A percentile compares a stretch with the other conserved stretches of the same genome.
Evolutionary conservation across 176 grass and related monocot genomes (phyloP).

Genomic region (Neostapfia colusana): DNA sequence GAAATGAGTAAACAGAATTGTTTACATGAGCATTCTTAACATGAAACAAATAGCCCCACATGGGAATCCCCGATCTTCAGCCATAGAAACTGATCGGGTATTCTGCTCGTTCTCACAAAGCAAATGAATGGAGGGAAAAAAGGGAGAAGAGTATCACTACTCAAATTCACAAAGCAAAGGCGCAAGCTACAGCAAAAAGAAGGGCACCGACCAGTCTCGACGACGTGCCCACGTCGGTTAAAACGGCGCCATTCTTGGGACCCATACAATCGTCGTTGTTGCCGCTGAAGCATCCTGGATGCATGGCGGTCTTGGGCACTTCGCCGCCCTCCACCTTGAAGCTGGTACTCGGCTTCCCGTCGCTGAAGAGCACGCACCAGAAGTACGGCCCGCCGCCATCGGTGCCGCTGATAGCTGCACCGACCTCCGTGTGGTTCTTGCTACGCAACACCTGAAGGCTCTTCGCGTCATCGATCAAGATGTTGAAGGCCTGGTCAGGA

Average conservation of each 20-base stretch:
- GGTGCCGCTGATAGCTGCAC: constrained; percentile 64
- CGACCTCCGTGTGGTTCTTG: constrained; percentile 83
- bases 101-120: constrained; percentile 41
- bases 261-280: constrained; percentile 71
- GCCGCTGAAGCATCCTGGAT: constrained; percentile 82
- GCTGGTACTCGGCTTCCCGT: constrained; percentile 61
- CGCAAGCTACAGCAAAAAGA: constrained; percentile 32
- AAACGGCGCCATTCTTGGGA: constrained; percentile 17
- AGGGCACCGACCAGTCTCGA: constrained; percentile 31
- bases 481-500: constrained; percentile 57
- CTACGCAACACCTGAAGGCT: constrained; percentile 58
- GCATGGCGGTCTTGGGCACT: constrained; percentile 59
- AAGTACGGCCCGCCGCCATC: constrained; percentile 68
- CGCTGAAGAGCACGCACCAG: constrained; percentile 88
- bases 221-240: neutral
- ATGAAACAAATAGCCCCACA: neutral
- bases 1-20: constrained; percentile 6
- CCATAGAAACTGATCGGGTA: neutral
- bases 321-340: constrained; percentile 75
- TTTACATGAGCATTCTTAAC: neutral
- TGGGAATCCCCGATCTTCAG: neutral
- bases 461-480: constrained; percentile 54
- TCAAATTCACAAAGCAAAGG: constrained; percentile 50
- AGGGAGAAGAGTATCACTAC: neutral
- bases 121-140: constrained; percentile 29